Percentiles rank a stretch among this genome's conserved stretches.
These are phyloP conservation scores for Sugiyamaella boreocaroliniensis DNA, from an alignment of 805 yeast genomes.

Conservation along the genomic window DNA sequence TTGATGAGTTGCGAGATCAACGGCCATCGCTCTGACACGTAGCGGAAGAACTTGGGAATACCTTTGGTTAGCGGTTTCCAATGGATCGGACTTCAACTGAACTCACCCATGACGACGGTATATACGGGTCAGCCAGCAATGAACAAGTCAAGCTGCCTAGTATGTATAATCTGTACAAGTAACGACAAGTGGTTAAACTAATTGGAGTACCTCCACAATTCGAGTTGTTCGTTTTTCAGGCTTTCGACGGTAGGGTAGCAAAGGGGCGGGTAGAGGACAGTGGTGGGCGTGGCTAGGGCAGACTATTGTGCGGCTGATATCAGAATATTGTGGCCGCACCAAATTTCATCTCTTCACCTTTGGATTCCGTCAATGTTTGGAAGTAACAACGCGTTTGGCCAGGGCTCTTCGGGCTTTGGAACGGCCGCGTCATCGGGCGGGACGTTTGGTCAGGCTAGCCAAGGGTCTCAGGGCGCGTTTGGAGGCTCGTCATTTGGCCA, in stretches of 20 bases:
- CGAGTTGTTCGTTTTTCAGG: background rate
- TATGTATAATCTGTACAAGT: background rate
- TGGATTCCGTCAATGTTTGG: background rate
- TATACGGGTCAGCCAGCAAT: background rate
- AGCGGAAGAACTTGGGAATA: slow-evolving; percentile 94
- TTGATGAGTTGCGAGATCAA: slow-evolving; percentile 80
- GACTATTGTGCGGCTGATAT: background rate
- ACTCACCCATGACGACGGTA: background rate
- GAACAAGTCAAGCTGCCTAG: background rate
- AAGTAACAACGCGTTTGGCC: slow-evolving; percentile 4
- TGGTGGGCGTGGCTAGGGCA: background rate
- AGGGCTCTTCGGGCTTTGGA: background rate
- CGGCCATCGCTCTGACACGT: slow-evolving; percentile 99
- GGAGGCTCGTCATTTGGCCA: background rate
- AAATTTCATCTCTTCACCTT: background rate
- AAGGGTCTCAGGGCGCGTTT: background rate
- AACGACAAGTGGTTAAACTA: background rate
- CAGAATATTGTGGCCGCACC: background rate
- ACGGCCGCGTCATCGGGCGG: background rate
- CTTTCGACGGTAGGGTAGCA: background rate
- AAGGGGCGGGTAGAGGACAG: background rate
- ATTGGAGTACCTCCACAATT: no score
- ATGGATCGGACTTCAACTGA: background rate
- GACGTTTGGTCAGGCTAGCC: slow-evolving; percentile 3
- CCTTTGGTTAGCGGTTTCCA: slow-evolving; percentile 41